Percentiles rank a stretch among this genome's conserved stretches.
Evolutionary conservation across 441 rosid species (phyloP).

Genomic region (Biscutella laevigata): DNA sequence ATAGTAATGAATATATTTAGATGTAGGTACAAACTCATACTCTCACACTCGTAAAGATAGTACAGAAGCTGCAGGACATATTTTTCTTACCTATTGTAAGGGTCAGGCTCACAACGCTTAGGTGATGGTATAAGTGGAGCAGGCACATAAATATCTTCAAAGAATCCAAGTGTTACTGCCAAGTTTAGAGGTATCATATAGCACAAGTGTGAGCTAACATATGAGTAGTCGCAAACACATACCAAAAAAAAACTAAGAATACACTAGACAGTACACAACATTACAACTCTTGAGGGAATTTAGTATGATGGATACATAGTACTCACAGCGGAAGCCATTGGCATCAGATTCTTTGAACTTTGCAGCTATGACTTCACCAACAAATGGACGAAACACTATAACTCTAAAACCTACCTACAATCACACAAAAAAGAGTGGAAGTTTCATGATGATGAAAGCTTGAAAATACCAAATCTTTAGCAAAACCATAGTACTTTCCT

Average conservation of each 20-base stretch:
- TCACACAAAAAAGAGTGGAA: not conserved
- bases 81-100: constrained; percentile 38
- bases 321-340: constrained; percentile 65
- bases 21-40: not conserved
- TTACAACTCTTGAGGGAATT: not conserved
- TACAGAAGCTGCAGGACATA: not conserved
- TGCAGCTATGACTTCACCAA: constrained; percentile 61
- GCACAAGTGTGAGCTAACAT: not conserved
- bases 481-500: not conserved
- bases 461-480: not conserved
- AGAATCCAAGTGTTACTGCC: constrained; percentile 92
- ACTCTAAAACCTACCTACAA: constrained; percentile 58
- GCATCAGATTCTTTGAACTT: constrained; percentile 55
- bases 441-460: not conserved
- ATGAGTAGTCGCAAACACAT: not conserved
- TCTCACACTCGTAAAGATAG: not conserved
- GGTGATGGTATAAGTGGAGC: constrained; percentile 51
- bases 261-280: not conserved
- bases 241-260: not conserved
- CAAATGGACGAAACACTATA: constrained; percentile 71
- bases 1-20: no score
- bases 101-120: constrained; percentile 40
- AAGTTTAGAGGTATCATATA: constrained; percentile 14
- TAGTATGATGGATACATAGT: not conserved
- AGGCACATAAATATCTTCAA: constrained; percentile 73